Evolutionary conservation across 2,329 filamentous ascomycete genomes (phyloP), one percentile per base, ranked within the genome.

Genomic region (Aspergillus fumigatus): DNA sequence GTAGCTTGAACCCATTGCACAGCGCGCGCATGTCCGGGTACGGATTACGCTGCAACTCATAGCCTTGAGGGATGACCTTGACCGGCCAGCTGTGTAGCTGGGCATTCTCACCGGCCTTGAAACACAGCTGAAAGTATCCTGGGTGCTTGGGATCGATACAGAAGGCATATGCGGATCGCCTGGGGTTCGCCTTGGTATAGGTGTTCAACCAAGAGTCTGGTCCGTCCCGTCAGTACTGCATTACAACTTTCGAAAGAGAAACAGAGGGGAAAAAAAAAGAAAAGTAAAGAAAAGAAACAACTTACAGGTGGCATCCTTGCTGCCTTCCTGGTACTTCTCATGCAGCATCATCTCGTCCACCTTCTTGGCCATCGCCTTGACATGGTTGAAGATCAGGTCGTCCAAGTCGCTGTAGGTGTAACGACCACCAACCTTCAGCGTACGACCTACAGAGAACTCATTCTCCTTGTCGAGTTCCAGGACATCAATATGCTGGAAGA

Each of bases 401-500:
- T 99, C 94, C 59, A 99, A 80, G 87, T 99, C 94, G 59, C 86
- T 91, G 78, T 99, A 99, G 7, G 85, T 93, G 75, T 92, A 92
- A 73, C 92, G 93, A 65, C 90, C 89, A 35, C 87, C 89, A 53
- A 99, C 90, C 62, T 90, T 89, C 53, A 99, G 82, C 45, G 88
- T 87, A 65, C 88, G 88, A 60, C 94, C 94, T 3, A 97, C 88
- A 0, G 92, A 92, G 72, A 97, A 97, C 72, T 97, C 93, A 60
- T 92, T 97, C 61, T 96, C 91, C 76, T 99, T 99, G 74, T 96
- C 90, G 69, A 99, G 82, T 76, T 99, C 94, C 41, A 99, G 82
- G 35, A 99, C 93, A 74, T 99, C 94, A 62, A 99, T 90, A 73
- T 99, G 94, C 75, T 99, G 92, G 73, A 92, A 99, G n/a, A 97